These are phyloP conservation scores for Scedosporium minutisporum DNA, from an alignment of 2,329 filamentous ascomycete genomes.

Conservation along the genomic window DNA sequence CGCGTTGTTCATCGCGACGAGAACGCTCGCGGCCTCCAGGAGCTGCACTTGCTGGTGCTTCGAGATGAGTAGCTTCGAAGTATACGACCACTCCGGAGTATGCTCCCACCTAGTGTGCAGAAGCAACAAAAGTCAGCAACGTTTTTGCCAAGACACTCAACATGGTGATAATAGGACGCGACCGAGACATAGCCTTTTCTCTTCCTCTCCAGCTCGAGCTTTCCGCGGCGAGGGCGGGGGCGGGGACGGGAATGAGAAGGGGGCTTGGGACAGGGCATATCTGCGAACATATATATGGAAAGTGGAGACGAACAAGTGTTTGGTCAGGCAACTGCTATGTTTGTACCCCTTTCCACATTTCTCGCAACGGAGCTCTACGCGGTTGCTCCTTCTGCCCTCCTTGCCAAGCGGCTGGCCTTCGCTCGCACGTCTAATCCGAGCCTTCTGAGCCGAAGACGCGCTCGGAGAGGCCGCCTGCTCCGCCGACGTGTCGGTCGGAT, in stretches of 20 bases:
- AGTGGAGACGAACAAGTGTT: conserved; percentile 90
- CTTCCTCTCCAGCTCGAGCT: neutral
- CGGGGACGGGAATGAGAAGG: conserved; percentile 13
- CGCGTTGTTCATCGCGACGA: conserved; percentile 74
- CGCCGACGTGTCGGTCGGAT: conserved; percentile 47
- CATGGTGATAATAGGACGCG: neutral
- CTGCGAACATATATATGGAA: conserved; percentile 12
- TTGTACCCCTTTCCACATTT: conserved; percentile 99
- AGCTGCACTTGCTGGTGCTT: conserved; percentile 99
- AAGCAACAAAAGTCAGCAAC: conserved; percentile 1
- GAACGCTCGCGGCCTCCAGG: conserved; percentile 90
- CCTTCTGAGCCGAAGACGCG: conserved; percentile 31
- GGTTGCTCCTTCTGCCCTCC: conserved; percentile 69
- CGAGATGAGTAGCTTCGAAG: conserved; percentile 94
- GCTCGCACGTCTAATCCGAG: conserved; percentile 57
- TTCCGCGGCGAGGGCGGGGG: conserved; percentile 17
- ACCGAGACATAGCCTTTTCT: neutral
- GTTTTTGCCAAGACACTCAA: neutral
- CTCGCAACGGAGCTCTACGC: conserved; percentile 85
- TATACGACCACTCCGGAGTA: conserved; percentile 94
- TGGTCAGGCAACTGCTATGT: conserved; percentile 99
- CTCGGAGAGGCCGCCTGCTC: conserved; percentile 33
- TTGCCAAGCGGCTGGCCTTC: conserved; percentile 78
- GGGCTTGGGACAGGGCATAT: conserved; percentile 14
- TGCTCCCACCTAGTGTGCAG: conserved; percentile 79